Evolutionary conservation across 257 asterid genomes (phyloP).

Genomic region (Solanum sejunctum): DNA sequence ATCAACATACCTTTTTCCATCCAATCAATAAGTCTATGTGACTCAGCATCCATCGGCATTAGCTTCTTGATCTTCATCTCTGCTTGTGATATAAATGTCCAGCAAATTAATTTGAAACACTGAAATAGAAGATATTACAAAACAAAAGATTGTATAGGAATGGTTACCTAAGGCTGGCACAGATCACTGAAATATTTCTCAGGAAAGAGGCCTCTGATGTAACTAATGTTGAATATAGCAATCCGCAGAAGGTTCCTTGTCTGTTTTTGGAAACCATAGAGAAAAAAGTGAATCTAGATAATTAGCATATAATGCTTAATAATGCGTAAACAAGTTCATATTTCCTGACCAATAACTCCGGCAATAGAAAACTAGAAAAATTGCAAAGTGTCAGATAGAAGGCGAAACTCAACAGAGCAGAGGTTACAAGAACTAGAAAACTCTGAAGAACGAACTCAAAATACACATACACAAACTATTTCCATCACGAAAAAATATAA

Average conservation of each 20-base stretch:
- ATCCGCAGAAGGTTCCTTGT: constrained; percentile 88
- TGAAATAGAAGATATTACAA: not conserved
- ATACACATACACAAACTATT: not conserved
- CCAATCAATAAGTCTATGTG: constrained; percentile 93
- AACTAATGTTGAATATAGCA: constrained; percentile 94
- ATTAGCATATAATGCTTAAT: not conserved
- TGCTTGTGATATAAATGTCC: constrained; percentile 9
- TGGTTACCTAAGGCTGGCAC: constrained; percentile 84
- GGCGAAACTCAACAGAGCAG: not conserved
- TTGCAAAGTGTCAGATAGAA: not conserved
- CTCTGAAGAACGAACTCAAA: not conserved
- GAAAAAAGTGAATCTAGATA: not conserved
- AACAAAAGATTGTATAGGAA: not conserved
- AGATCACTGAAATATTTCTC: constrained; percentile 79
- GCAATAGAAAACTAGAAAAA: not conserved
- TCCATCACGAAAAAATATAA: not conserved
- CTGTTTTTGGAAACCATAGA: constrained; percentile 25
- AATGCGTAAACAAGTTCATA: not conserved
- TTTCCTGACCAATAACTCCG: not conserved
- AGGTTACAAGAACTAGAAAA: not conserved
- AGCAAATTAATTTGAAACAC: constrained; percentile 4
- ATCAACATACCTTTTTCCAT: constrained; percentile 79
- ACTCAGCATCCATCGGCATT: constrained; percentile 95
- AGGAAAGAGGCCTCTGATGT: constrained; percentile 93
- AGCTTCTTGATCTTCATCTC: constrained; percentile 98